Evolutionary conservation across 306 rosid genomes (phyloP).

Genomic region (Vachellia collinsii): DNA sequence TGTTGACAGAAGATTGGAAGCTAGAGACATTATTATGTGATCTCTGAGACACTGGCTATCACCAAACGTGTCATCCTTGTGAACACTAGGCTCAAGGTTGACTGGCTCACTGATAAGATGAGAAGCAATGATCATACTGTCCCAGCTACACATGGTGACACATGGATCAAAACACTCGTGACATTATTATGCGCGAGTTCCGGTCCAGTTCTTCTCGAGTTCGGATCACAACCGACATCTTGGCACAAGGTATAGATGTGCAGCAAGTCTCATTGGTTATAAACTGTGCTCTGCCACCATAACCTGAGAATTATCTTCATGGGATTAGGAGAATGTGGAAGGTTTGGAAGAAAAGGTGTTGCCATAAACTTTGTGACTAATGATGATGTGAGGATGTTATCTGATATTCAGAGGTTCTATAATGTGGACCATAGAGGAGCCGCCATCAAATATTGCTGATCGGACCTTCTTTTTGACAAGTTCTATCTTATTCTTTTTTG

Average conservation of each 20-base stretch:
- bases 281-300: constrained; percentile 88
- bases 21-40: constrained; percentile 91
- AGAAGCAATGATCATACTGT: constrained; percentile 88
- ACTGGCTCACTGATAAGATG: constrained; percentile 98
- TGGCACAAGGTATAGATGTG: constrained; percentile 98
- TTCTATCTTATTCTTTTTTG: constrained; percentile 33
- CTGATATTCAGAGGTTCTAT: constrained; percentile 89
- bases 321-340: constrained; percentile 95
- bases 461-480: too few species aligned
- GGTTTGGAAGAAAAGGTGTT: constrained; percentile 96
- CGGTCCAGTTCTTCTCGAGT: constrained; percentile 95
- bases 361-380: constrained; percentile 80
- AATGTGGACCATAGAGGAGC: constrained; percentile 89
- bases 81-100: constrained; percentile 92
- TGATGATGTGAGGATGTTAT: constrained; percentile 81
- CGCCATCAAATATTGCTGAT: constrained; percentile 89
- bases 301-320: constrained; percentile 93
- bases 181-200: constrained; percentile 93
- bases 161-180: constrained; percentile 96
- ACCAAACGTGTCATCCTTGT: constrained; percentile 91
- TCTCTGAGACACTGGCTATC: constrained; percentile 88
- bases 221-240: constrained; percentile 86
- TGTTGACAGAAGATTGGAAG: constrained; percentile 91
- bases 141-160: constrained; percentile 97
- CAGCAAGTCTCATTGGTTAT: constrained; percentile 93